Conservation (phyloP, 257 asterid genomes). For the Euphrasia confusa region DNA sequence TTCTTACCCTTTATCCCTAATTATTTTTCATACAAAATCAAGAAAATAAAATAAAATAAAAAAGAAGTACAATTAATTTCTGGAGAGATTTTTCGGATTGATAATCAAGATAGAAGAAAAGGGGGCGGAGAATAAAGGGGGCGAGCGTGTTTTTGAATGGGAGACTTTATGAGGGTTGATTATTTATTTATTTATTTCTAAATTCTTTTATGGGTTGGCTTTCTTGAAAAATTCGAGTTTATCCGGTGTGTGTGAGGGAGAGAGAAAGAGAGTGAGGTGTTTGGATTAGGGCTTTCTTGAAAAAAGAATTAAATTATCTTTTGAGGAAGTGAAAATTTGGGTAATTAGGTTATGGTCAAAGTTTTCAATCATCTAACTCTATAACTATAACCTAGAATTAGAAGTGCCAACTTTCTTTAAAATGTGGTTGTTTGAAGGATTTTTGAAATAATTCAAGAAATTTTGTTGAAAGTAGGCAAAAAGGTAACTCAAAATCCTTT, state of each 20-base stretch:
- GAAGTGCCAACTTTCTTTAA: too few relatives aligned
- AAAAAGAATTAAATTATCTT: too few relatives aligned
- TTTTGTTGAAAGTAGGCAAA: too few relatives aligned
- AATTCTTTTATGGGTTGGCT: not conserved
- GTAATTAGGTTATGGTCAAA: too few relatives aligned
- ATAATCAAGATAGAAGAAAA: not conserved
- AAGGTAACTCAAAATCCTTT: too few relatives aligned
- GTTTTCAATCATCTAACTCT: too few relatives aligned
- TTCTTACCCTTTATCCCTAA: not conserved
- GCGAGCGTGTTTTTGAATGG: constrained; percentile 4
- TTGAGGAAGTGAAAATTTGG: too few relatives aligned
- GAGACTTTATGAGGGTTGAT: constrained; percentile 2
- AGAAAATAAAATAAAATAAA: not conserved
- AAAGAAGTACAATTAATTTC: not conserved
- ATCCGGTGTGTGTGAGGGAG: not conserved
- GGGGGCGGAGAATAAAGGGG: constrained; percentile 9
- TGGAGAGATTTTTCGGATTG: not conserved
- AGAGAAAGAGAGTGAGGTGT: not conserved
- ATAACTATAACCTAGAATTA: too few relatives aligned
- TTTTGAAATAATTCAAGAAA: too few relatives aligned
- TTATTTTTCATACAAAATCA: constrained; percentile 7
- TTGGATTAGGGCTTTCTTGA: too few relatives aligned
- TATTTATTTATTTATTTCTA: not conserved
- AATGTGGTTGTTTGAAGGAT: too few relatives aligned
- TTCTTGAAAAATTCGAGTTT: not conserved